Evolutionary conservation across 257 asterid species (phyloP), one percentile per base, ranked within the genome.

Genomic region (Fraxinus americana): DNA sequence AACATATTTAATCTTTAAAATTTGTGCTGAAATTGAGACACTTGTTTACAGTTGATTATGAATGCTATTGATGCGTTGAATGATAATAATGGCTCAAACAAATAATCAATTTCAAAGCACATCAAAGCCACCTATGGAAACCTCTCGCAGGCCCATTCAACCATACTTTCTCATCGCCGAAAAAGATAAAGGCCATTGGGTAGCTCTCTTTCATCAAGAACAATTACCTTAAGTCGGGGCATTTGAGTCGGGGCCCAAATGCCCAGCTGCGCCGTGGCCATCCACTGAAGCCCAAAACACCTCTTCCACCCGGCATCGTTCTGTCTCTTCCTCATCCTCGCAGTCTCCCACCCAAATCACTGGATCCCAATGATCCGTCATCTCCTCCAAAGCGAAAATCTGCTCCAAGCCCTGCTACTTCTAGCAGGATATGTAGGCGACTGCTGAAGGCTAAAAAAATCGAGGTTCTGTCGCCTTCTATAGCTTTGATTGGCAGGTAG

Each of bases 261-360:
- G 82, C 95, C 2, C 96, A 96, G 10, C 95, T 91, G 1, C 95
- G 97, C 23, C 97, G 98, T 1, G 98, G 98, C 0, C 97, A 98
- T 2, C 99, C 99, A 0, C 97, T 98, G 0, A 94, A 94, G 81
- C 89, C 96, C 2, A 94, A 91, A 78, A 19, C 85, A 0, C 77
- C 88, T 1, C 81, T 86, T 0, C 87, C 96, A 0, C 59, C 85
- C 0, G 90, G 83, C 1, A 70, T 79, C 0, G 71, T 81, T 0
- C 80, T 78, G 0, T 79, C 86, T 0, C 82, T 94, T 0, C 88
- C 97, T 0, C 85, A 97, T 2, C 95, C 96, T 1, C 91, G 95
- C 3, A 97, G 97, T 10, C 87, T 96, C 2, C 97, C 96, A 0
- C 93, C 98, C 0, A 90, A 91, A 79, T 67, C 89, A 10, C 86